phyloP scores from a whole-genome alignment of 768 basidiomycete genomes.

The Punctularia strigosozonata region DNA sequence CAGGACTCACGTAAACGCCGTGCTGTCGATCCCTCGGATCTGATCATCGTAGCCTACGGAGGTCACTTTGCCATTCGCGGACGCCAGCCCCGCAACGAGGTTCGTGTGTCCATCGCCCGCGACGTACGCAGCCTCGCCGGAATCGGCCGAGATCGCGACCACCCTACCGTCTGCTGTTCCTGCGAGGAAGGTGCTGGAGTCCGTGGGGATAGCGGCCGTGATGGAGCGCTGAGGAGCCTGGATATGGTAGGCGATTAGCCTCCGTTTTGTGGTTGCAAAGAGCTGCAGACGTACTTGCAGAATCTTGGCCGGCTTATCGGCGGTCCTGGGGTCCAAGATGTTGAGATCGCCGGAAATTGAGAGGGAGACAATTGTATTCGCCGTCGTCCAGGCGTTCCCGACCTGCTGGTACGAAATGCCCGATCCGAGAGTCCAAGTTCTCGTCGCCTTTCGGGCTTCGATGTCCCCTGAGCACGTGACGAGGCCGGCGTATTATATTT shows the following conservation, averaged over 20 bases:
- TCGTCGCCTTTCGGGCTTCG: slow-evolving; percentile 50
- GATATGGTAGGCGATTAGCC: neutral
- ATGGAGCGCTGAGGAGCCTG: too few relatives aligned
- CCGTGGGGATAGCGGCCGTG: slow-evolving; percentile 41
- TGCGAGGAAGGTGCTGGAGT: slow-evolving; percentile 57
- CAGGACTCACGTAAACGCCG: slow-evolving; percentile 37
- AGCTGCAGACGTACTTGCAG: slow-evolving; percentile 49
- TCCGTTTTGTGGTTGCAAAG: too few relatives aligned
- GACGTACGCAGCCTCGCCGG: slow-evolving; percentile 33
- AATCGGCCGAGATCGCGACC: slow-evolving; percentile 43
- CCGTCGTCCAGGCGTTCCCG: slow-evolving; percentile 75
- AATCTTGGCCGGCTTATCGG: slow-evolving; percentile 46
- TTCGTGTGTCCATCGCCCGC: slow-evolving; percentile 61
- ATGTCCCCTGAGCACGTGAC: slow-evolving; percentile 58
- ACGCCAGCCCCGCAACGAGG: slow-evolving; percentile 51
- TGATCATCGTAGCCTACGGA: slow-evolving; percentile 76
- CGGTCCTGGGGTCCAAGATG: slow-evolving; percentile 65
- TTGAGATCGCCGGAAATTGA: slow-evolving; percentile 77
- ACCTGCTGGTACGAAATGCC: slow-evolving; percentile 77
- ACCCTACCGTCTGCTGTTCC: slow-evolving; percentile 76
- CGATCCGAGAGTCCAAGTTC: slow-evolving; percentile 61
- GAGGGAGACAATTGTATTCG: slow-evolving; percentile 65
- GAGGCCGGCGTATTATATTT: too few relatives aligned
- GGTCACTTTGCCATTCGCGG: slow-evolving; percentile 41
- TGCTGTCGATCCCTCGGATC: slow-evolving; percentile 50